A percentile compares a stretch with the other conserved stretches of the same genome.
Evolutionary conservation across 2,329 filamentous ascomycete genomes (phyloP).

Genomic region (Pseudogymnoascus sp.): DNA sequence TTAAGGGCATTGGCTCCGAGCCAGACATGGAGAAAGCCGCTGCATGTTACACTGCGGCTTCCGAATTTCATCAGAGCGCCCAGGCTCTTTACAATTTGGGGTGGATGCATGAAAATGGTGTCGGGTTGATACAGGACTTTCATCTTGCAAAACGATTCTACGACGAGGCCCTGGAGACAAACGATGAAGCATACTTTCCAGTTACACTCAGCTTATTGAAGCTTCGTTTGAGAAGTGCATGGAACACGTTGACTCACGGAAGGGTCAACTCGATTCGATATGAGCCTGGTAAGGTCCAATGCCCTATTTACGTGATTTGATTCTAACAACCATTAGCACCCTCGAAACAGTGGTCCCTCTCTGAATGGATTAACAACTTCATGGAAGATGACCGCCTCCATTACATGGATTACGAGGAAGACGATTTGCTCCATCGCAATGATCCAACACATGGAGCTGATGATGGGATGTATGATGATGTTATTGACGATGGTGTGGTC

Average conservation of each 20-base stretch:
- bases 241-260: constrained; percentile 91
- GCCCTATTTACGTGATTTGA: background rate
- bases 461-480: constrained; percentile 50
- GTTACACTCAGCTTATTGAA: constrained; percentile 85
- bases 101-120: constrained; percentile 98
- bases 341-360: constrained; percentile 67
- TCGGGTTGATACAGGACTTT: constrained; percentile 89
- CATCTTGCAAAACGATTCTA: constrained; percentile 96
- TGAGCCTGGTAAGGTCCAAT: constrained; percentile 62
- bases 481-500: constrained; percentile 69
- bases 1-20: constrained; percentile 68
- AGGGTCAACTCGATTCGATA: constrained; percentile 86
- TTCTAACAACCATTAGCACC: constrained; percentile 44
- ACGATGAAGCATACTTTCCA: constrained; percentile 86
- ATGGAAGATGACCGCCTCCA: constrained; percentile 56
- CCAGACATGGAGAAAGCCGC: constrained; percentile 77
- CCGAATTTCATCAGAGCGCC: constrained; percentile 83
- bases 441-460: constrained; percentile 50
- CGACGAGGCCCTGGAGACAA: constrained; percentile 84
- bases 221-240: constrained; percentile 76
- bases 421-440: constrained; percentile 36
- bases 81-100: constrained; percentile 96
- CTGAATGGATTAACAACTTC: constrained; percentile 83
- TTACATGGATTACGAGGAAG: constrained; percentile 51
- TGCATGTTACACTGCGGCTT: constrained; percentile 84